A percentile compares a stretch with the other conserved stretches of the same genome.
Evolutionary conservation across 2,329 filamentous ascomycete species (phyloP).

Genomic region (Fusarium pseudonygamai): DNA sequence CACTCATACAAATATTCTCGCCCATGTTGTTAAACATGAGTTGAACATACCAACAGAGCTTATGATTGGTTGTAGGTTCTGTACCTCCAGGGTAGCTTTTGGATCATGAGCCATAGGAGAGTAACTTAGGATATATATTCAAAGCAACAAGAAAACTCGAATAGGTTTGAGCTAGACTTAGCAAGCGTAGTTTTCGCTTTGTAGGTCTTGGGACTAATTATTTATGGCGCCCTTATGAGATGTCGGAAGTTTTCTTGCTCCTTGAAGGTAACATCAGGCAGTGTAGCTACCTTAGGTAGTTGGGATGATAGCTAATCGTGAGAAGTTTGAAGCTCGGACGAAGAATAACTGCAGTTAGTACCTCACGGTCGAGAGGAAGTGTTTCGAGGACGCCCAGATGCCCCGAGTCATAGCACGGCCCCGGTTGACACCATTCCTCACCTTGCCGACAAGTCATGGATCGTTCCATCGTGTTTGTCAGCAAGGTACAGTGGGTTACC

Average conservation of each 20-base stretch:
- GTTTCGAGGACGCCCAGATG: neutral
- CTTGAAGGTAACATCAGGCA: too few relatives aligned
- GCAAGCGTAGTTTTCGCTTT: neutral
- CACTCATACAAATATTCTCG: neutral
- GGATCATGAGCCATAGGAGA: neutral
- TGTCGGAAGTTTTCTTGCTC: neutral
- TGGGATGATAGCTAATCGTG: neutral
- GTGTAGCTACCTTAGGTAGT: neutral
- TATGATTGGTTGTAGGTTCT: neutral
- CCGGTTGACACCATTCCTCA: neutral
- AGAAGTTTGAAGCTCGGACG: neutral
- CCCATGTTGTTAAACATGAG: neutral
- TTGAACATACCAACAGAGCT: slow-evolving; percentile 6
- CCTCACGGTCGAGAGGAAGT: slow-evolving; percentile 13
- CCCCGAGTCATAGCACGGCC: neutral
- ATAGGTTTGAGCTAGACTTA: neutral
- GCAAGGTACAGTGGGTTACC: neutral
- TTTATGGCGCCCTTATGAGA: neutral
- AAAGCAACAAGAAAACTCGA: neutral
- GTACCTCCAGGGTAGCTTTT: slow-evolving; percentile 1
- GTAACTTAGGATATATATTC: neutral
- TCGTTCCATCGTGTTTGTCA: slow-evolving; percentile 20
- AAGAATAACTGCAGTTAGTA: neutral
- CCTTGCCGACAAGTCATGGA: slow-evolving; percentile 1
- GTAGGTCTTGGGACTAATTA: neutral